A percentile compares a stretch with the other conserved stretches of the same genome.
Conservation (phyloP, 163 green algal species). For the Volvox carteri region DNA sequence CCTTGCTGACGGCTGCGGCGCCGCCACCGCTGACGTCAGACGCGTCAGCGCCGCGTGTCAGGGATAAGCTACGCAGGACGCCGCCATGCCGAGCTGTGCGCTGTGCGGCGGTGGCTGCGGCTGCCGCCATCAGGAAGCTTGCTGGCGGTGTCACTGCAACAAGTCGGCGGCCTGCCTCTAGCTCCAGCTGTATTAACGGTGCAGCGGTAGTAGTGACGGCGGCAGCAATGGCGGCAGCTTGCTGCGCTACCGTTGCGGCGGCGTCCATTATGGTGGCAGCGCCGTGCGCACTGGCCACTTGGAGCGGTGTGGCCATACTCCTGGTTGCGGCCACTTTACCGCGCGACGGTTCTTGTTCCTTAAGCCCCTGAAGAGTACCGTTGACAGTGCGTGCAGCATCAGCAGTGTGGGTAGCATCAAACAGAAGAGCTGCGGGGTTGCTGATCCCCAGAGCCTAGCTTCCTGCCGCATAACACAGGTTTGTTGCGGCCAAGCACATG, state of each 20-base stretch:
- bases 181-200: conserved; percentile 5
- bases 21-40: not conserved
- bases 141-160: not conserved
- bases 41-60: not conserved
- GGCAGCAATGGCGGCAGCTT: conserved; percentile 18
- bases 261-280: conserved; percentile 17
- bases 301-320: not conserved
- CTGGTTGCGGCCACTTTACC: no score
- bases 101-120: not conserved
- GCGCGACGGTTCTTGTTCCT: no score
- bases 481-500: not conserved
- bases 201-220: not conserved
- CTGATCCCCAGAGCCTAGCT: no score
- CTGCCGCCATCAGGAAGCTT: not conserved
- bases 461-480: no score
- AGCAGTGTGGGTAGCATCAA: no score
- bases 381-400: no score
- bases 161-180: not conserved
- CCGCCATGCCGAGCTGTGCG: not conserved
- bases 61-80: conserved; percentile 4
- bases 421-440: no score
- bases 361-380: no score
- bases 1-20: not conserved
- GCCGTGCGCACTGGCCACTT: not conserved
- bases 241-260: conserved; percentile 14